A percentile compares a stretch with the other conserved stretches of the same genome.
phyloP scores from a whole-genome alignment of 2,329 filamentous ascomycete genomes.

The Alternaria brassicicola region DNA sequence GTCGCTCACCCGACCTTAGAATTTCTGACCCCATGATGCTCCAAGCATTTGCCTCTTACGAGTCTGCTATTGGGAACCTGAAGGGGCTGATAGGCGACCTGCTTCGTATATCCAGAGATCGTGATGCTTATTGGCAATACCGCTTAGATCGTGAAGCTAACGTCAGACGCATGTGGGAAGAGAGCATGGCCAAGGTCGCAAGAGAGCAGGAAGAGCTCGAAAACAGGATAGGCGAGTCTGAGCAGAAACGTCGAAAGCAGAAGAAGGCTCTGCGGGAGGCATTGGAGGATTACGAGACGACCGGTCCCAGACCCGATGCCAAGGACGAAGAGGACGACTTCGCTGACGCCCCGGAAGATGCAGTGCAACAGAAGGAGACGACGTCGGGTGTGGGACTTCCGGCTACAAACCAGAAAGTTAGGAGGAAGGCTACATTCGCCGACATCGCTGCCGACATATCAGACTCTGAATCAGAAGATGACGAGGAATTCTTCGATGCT shows the following conservation, averaged over 20 bases:
- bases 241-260: slow-evolving; percentile 85
- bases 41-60: slow-evolving; percentile 83
- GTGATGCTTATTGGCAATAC: slow-evolving; percentile 97
- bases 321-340: slow-evolving; percentile 41
- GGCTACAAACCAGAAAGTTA: slow-evolving; percentile 32
- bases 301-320: slow-evolving; percentile 17
- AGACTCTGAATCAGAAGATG: slow-evolving; percentile 74
- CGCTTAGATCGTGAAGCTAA: slow-evolving; percentile 89
- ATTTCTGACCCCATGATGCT: slow-evolving; percentile 78
- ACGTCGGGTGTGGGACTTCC: slow-evolving; percentile 25
- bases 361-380: slow-evolving; percentile 44
- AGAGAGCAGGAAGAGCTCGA: slow-evolving; percentile 92
- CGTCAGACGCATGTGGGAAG: slow-evolving; percentile 95
- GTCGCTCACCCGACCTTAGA: slow-evolving; percentile 70
- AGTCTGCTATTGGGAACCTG: slow-evolving; percentile 85
- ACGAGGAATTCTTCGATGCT: slow-evolving; percentile 96
- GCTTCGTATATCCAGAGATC: slow-evolving; percentile 88
- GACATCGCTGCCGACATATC: slow-evolving; percentile 71
- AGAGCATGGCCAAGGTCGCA: slow-evolving; percentile 95
- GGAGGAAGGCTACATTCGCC: slow-evolving; percentile 70
- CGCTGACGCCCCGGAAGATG: slow-evolving; percentile 38
- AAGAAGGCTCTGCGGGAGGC: slow-evolving; percentile 89
- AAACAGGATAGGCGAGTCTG: slow-evolving; percentile 83
- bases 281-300: slow-evolving; percentile 62
- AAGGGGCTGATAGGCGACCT: slow-evolving; percentile 85